Evolutionary conservation across 2,329 filamentous ascomycete species (phyloP).

Genomic region (Mariannaea sp.): DNA sequence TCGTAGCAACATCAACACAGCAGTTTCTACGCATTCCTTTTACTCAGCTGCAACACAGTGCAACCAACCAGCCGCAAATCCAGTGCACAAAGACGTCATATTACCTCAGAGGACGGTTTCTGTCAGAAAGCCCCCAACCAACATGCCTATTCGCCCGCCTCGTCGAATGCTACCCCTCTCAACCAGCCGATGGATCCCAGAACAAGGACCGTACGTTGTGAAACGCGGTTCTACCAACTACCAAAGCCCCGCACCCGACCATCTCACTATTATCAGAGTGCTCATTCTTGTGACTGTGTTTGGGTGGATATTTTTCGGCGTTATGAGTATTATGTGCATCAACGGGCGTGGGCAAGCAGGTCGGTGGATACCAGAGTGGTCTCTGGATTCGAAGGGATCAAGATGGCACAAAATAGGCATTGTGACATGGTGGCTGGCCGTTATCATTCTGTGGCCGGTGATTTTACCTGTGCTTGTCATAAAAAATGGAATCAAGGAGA

Average conservation of each 20-base stretch:
- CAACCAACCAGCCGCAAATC: too few relatives aligned
- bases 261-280: slow-evolving; percentile 25
- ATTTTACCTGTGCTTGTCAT: slow-evolving; percentile 72
- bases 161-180: not conserved
- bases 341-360: slow-evolving; percentile 39
- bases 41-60: not conserved
- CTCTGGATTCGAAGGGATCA: slow-evolving; percentile 35
- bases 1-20: not conserved
- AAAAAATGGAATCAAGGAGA: slow-evolving; percentile 62
- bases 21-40: not conserved
- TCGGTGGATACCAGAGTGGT: slow-evolving; percentile 43
- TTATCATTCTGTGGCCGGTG: slow-evolving; percentile 51
- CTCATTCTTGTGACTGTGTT: slow-evolving; percentile 34
- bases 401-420: slow-evolving; percentile 30
- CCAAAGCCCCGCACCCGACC: slow-evolving; percentile 11
- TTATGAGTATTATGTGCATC: slow-evolving; percentile 41
- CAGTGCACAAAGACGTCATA: not conserved
- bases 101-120: too few relatives aligned
- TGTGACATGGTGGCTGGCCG: slow-evolving; percentile 37
- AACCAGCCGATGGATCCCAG: not conserved
- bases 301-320: slow-evolving; percentile 41
- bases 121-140: not conserved
- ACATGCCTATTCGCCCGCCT: not conserved
- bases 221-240: slow-evolving; percentile 14
- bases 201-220: not conserved